These are phyloP conservation scores for Heliocybe sulcata DNA, from an alignment of 1,284 basidiomycete genomes.

Conservation along the genomic window DNA sequence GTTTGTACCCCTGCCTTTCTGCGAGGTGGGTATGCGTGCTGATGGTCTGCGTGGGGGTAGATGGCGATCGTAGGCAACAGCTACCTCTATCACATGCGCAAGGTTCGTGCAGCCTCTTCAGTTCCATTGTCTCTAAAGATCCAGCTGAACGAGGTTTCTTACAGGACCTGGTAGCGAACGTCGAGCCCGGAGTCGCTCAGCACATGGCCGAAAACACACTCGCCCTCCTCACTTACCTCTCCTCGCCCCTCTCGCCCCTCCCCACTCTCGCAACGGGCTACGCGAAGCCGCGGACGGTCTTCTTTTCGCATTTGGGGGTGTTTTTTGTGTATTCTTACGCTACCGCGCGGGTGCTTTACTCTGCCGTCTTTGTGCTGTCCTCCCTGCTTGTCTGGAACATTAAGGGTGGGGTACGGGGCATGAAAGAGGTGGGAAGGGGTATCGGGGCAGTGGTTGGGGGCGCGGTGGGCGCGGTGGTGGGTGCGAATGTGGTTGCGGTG, in stretches of 20 bases:
- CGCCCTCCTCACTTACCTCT: constrained; percentile 78
- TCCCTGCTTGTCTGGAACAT: constrained; percentile 32
- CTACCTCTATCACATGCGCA: constrained; percentile 90
- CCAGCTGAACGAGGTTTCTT: background rate
- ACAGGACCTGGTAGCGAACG: constrained; percentile 75
- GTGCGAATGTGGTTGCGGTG: constrained; percentile 69
- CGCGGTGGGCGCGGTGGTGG: constrained; percentile 42
- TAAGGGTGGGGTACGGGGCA: constrained; percentile 19
- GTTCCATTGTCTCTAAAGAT: constrained; percentile 1
- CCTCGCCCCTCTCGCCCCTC: constrained; percentile 58
- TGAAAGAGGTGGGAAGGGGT: constrained; percentile 25
- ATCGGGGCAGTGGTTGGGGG: constrained; percentile 29
- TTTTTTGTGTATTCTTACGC: constrained; percentile 73
- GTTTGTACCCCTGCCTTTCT: constrained; percentile 32
- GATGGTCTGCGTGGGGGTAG: constrained; percentile 27
- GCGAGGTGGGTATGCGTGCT: background rate
- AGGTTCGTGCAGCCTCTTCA: constrained; percentile 26
- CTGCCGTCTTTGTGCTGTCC: constrained; percentile 39
- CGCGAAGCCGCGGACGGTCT: constrained; percentile 62
- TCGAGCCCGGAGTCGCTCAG: constrained; percentile 75
- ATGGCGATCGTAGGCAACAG: constrained; percentile 93
- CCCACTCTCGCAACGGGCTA: constrained; percentile 51
- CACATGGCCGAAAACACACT: constrained; percentile 93
- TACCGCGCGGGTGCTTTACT: constrained; percentile 69
- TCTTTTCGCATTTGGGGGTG: constrained; percentile 65